phyloP scores from a whole-genome alignment of 1,139 yeast genomes.

The Kurtzmaniella quercitrusa region DNA sequence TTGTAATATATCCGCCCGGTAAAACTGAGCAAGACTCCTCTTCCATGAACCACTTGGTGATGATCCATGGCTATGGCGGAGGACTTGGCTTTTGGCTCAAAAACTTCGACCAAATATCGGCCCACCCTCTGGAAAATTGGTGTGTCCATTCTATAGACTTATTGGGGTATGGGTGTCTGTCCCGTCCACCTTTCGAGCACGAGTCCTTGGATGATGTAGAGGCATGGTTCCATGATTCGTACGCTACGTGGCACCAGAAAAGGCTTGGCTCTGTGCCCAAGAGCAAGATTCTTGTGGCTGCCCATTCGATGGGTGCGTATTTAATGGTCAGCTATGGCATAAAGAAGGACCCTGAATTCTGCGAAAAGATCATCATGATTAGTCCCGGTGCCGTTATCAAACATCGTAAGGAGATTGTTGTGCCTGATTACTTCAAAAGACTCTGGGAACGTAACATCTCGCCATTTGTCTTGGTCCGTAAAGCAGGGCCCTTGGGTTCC shows the following conservation, averaged over 20 bases:
- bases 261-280: constrained; percentile 23
- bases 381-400: constrained; percentile 64
- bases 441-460: constrained; percentile 71
- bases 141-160: constrained; percentile 68
- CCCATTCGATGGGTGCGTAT: constrained; percentile 66
- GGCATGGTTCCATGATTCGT: constrained; percentile 50
- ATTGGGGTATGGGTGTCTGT: constrained; percentile 74
- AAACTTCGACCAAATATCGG: constrained; percentile 47
- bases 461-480: constrained; percentile 64
- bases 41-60: constrained; percentile 49
- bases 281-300: constrained; percentile 41
- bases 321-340: constrained; percentile 47
- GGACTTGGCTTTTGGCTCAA: constrained; percentile 69
- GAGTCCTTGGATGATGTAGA: constrained; percentile 37
- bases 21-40: constrained; percentile 20
- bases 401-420: constrained; percentile 36
- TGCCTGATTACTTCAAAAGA: constrained; percentile 61
- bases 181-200: constrained; percentile 50
- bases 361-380: constrained; percentile 45
- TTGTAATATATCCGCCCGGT: constrained; percentile 48
- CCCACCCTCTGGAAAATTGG: constrained; percentile 36
- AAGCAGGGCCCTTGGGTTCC: constrained; percentile 64
- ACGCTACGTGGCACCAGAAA: constrained; percentile 38
- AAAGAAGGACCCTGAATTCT: constrained; percentile 34
- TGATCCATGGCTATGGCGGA: constrained; percentile 78